Evolutionary conservation across 2,329 filamentous ascomycete species (phyloP), one percentile per base, ranked within the genome.

Genomic region (Tolypocladium amazonense): DNA sequence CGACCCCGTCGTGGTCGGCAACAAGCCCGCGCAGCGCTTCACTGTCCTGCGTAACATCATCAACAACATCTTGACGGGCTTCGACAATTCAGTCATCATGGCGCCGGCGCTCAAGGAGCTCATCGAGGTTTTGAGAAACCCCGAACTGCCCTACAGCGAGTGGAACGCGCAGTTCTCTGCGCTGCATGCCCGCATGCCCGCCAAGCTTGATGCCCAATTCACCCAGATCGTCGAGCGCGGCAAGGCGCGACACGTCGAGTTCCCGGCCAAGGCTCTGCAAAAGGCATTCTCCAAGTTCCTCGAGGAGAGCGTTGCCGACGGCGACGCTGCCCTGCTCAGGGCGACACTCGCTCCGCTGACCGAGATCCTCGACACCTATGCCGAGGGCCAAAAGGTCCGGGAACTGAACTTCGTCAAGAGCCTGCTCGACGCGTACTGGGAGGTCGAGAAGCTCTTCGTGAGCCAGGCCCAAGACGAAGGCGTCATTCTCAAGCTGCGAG

Each of bases 31-130:
- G 27, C 94, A 99, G 80, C 84, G 87, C 64, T 97, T 96, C 73
- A 78, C 83, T 27, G 81, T 92, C 61, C 82, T 96, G 30, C 84
- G 87, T 76, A 86, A 81, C 73, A 90, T 91, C 62, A 83, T 97
- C 54, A 79, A 84, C 70, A 92, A 97, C 75, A 97, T 99, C 65
- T 84, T 99, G 20, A 81, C 88, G 68, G 94, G 94, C 61, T 99
- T 91, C 71, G 94, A 99, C 77, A 99, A 99, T 82, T 93, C 96
- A 66, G 88, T 97, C 66, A 92, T 97, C 75, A 96, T 99, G 93
- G 83, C 85, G 57, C 76, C 85, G 61, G 94, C 92, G 1, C 80
- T 99, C 27, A 91, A 90, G 75, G 90, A 94, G 71, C 81, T 97
- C 43, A 87, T 97, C n/a, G 85, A 91, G 62, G 92, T 99, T 14